phyloP scores from a whole-genome alignment of 345 rosid species.

The Trapa bicornis region DNA sequence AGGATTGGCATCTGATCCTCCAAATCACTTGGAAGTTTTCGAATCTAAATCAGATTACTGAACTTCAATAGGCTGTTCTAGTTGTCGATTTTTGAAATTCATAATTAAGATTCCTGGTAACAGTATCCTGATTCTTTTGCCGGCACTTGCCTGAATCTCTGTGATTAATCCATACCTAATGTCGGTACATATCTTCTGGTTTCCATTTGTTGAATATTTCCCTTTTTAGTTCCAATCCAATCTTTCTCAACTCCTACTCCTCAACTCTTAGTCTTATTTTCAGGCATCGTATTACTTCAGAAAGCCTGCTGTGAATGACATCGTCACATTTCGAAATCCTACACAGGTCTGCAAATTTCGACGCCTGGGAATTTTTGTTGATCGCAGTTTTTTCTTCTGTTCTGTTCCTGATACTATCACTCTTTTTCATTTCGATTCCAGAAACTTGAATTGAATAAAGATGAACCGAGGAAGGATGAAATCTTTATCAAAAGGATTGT shows the following conservation, averaged over 20 bases:
- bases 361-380: neutral
- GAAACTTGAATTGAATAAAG: constrained; percentile 39
- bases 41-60: neutral
- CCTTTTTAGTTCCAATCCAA: neutral
- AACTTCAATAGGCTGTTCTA: neutral
- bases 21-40: neutral
- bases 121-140: neutral
- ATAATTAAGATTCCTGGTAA: neutral
- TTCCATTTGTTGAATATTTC: neutral
- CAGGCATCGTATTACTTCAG: constrained; percentile 68
- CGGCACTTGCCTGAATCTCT: neutral
- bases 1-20: neutral
- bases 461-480: constrained; percentile 18
- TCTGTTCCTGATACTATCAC: neutral
- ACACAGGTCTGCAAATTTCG: neutral
- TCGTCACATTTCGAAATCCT: constrained; percentile 68
- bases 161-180: too few species aligned
- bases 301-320: constrained; percentile 64
- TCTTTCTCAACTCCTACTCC: neutral
- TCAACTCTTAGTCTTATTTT: neutral
- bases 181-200: too few species aligned
- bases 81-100: neutral
- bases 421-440: constrained; percentile 12
- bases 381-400: neutral
- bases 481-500: constrained; percentile 76